Evolutionary conservation across 495 filamentous ascomycete genomes (phyloP), one percentile per base, ranked within the genome.

Genomic region (Niebla homalea): DNA sequence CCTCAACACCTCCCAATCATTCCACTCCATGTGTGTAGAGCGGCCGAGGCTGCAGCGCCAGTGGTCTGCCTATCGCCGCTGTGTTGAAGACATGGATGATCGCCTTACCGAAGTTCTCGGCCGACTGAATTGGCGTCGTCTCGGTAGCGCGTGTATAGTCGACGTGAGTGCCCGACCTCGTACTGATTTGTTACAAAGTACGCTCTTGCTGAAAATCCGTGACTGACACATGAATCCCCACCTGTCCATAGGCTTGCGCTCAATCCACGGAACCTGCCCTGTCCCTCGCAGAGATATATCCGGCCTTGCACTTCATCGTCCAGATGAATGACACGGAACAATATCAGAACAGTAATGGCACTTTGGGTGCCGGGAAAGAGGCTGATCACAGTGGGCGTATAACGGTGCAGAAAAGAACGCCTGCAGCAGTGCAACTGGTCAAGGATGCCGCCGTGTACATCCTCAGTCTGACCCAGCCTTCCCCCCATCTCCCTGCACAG

Each of bases 391-490:
- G 15, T n/a, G 4, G 36, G 2, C 49, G 59, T 21, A 63, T 62
- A 26, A 57, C 49, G 5, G 38, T 66, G 12, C 49, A 60, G 29
- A 25, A 59, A 29, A 49, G 65, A 3, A 21, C 25, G 0, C 54
- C 46, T 5, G 63, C 53, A 5, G 26, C 53, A 11, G 51, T 46
- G 10, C 66, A 68, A 49, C 50, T 46, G 0, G 60, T 64, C 14
- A 20, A 42, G 1, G 59, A 64, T 53, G 65, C 63, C 0, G 58
- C 61, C 8, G 48, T 68, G 16, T 68, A 64, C 57, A 63, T 68
- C 49, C 46, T 67, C 2, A 52, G 49, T 37, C 52, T 59, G 5
- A 53, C 59, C 35, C 43, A 48, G 20, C 36, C 53, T 1, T 54
- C 42, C 38, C 23, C 2, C 7, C 36, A 48, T 4, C 50, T 62